These are phyloP conservation scores for Alternaria brassicicola DNA, from an alignment of 2,329 filamentous ascomycete species.

Conservation along the genomic window DNA sequence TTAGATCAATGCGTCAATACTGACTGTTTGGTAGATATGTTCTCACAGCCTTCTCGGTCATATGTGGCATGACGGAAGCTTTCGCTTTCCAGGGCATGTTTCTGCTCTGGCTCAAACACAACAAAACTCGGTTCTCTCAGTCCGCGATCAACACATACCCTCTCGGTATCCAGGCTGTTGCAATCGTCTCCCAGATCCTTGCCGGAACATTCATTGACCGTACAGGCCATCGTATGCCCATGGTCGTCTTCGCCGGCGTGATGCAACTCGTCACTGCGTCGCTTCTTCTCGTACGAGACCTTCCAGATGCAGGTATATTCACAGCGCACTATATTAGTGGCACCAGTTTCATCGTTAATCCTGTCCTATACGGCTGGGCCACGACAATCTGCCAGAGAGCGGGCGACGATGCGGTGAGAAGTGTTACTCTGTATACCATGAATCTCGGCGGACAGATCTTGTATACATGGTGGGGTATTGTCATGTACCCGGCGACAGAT, in stretches of 20 bases:
- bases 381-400: constrained; percentile 44
- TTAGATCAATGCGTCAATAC: background rate
- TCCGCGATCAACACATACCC: constrained; percentile 63
- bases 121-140: constrained; percentile 38
- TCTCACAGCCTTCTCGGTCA: constrained; percentile 46
- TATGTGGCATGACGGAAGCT: constrained; percentile 44
- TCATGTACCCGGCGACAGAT: constrained; percentile 51
- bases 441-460: constrained; percentile 45
- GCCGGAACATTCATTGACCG: constrained; percentile 47
- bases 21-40: constrained; percentile 41
- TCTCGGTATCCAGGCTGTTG: constrained; percentile 61
- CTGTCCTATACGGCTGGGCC: constrained; percentile 49
- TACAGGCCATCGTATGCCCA: constrained; percentile 41
- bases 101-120: constrained; percentile 27
- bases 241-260: constrained; percentile 37
- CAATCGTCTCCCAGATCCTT: constrained; percentile 56
- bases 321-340: constrained; percentile 47
- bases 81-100: constrained; percentile 33
- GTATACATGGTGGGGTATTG: constrained; percentile 56
- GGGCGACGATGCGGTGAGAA: constrained; percentile 51
- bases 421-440: constrained; percentile 51
- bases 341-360: constrained; percentile 49
- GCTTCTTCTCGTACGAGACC: constrained; percentile 39
- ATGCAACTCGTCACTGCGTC: constrained; percentile 43
- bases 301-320: constrained; percentile 42